Percentiles rank a stretch among this genome's conserved stretches.
Conservation (phyloP, 768 basidiomycete species). For the Pleurotus giganteus region DNA sequence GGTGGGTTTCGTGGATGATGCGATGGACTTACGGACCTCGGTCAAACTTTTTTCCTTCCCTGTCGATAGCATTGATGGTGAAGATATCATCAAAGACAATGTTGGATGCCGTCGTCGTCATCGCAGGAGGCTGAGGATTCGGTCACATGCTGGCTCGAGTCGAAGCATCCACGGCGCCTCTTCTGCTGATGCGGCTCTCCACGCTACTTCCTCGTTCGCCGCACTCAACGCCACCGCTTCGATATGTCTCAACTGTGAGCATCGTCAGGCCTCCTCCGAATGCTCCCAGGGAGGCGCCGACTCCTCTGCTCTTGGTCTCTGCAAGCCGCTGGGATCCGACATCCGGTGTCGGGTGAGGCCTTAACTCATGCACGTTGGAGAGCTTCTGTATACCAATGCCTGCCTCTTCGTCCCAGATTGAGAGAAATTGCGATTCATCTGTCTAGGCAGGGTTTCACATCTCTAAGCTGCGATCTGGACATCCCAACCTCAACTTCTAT, state of each 20-base stretch:
- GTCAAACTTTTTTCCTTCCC: conserved; percentile 97
- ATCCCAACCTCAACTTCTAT: conserved; percentile 17
- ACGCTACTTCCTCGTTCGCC: conserved; percentile 16
- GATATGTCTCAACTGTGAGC: conserved; percentile 28
- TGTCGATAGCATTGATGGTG: conserved; percentile 78
- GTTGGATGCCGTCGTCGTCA: conserved; percentile 57
- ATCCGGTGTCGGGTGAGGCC: conserved; percentile 34
- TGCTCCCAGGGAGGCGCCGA: conserved; percentile 47
- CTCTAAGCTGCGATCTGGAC: conserved; percentile 40
- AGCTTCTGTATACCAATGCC: neutral
- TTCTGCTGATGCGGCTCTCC: too few species aligned
- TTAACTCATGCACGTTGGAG: neutral
- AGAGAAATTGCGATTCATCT: conserved; percentile 34
- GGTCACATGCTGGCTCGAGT: conserved; percentile 10
- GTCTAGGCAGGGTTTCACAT: conserved; percentile 48
- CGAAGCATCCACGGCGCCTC: neutral
- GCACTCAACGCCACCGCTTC: neutral
- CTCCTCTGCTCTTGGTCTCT: conserved; percentile 53
- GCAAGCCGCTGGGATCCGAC: conserved; percentile 40
- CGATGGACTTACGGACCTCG: conserved; percentile 59
- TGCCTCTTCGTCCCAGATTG: conserved; percentile 25
- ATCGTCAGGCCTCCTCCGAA: conserved; percentile 34
- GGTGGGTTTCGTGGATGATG: neutral
- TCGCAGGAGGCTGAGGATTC: conserved; percentile 11
- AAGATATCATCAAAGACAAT: conserved; percentile 96